Base-by-base conservation (phyloP, 306 rosid genomes). In the Trifolium subterraneum region DNA sequence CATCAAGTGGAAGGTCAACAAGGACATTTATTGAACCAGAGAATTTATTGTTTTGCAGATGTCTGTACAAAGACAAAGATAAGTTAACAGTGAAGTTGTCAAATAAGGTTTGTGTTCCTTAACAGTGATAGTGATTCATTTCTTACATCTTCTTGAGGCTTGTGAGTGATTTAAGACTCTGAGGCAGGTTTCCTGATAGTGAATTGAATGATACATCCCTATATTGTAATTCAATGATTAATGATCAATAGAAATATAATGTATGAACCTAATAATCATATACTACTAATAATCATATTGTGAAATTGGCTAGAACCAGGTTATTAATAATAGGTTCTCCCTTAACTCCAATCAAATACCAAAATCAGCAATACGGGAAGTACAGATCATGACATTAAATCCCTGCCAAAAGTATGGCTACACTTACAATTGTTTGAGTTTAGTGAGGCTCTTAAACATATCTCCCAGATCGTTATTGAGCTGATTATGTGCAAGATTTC, bases 191-290 rank as follows among this genome's bases (percentile, higher is more conserved):
- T 35, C 92, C 98, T 23, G 97, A 91, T 47, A 93, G 58, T 71
- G 91, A 81, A 77, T 93, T 93, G 86, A 10, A 74, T 4, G 98
- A 93, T 14, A 93, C 80, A 86, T 93, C 96, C 88, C 98, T 93
- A 84, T 58, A 78, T 42, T 42, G 72, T 44, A 70, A 82, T 75
- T 80, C 79, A 47, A 13, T 23, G 41, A 42, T 38, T 39, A 69
- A 62, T 15, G 10, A 73, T 44, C 71, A 78, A 54, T 41, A 45
- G 45, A 70, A 76, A 58, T 70, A 18, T 42, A 74, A 54, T 33
- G 35, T 68, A 27, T 15, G 62, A 50, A 56, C 56, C 11, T 10
- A 39, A 39, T 39, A 78, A 29, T 38, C 68, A 58, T 38, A 23
- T 31, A 23, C 18, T 64, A n/a, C 11, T 10, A 39, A 39, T 39